These are phyloP conservation scores for Cyclanthera cordifolia DNA, from an alignment of 306 rosid species.

Conservation along the genomic window DNA sequence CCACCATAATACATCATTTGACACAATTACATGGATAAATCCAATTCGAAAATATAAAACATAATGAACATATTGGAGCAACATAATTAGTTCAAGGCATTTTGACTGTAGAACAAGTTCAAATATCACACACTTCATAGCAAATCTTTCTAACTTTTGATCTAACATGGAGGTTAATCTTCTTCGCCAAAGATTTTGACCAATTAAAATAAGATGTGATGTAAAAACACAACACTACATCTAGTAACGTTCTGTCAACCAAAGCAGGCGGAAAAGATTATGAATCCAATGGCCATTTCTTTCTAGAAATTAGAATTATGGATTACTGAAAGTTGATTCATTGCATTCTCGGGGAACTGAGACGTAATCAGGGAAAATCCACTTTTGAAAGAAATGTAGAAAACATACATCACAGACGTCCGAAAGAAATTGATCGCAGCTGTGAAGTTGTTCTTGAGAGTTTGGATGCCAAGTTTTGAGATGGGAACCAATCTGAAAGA, in stretches of 20 bases:
- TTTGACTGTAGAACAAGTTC: background rate
- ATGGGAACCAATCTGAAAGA: conserved; percentile 18
- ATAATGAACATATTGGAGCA: too few relatives aligned
- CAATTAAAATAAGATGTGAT: background rate
- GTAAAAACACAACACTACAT: background rate
- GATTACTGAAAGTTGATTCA: background rate
- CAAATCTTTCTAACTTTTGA: background rate
- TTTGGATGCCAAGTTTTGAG: conserved; percentile 7
- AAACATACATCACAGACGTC: background rate
- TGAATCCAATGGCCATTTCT: background rate
- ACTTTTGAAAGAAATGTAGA: background rate
- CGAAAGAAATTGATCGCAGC: background rate
- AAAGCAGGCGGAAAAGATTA: conserved; percentile 3
- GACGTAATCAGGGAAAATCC: background rate
- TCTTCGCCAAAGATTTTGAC: conserved; percentile 1
- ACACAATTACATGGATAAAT: too few relatives aligned
- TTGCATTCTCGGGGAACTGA: background rate
- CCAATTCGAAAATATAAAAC: too few relatives aligned
- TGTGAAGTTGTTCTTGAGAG: background rate
- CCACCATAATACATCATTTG: too few relatives aligned
- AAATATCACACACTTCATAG: background rate
- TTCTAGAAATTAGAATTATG: background rate
- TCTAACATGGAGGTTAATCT: background rate
- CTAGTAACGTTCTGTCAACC: conserved; percentile 1
- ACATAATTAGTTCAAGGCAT: too few relatives aligned